Base-by-base conservation (phyloP, 768 basidiomycete genomes). In the Trametes gibbosa region DNA sequence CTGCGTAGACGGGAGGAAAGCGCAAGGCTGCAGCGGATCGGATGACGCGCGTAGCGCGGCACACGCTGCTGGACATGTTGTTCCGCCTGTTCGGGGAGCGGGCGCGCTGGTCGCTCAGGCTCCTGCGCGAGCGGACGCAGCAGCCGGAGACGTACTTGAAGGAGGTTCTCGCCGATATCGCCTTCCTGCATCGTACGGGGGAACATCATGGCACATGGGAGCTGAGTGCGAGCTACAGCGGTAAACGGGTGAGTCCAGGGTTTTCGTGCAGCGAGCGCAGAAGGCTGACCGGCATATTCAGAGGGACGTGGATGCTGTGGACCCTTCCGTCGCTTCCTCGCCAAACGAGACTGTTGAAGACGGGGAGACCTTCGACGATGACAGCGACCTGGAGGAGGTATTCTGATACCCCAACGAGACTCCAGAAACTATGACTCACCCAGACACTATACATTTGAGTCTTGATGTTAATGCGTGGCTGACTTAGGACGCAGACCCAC, bases 81-180 rank as follows among this genome's bases (percentile, higher is more conserved):
- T 94, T 94, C 72, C 63, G 72, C 3, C 77, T 86, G 5, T 96
- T 94, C 76, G 79, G 81, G 55, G 84, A 89, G 56, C 79, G 80
- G 41, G 79, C 84, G 12, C 85, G 84, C 46, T 96, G 92, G 92
- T 76, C 81, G 57, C 83, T 92, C 68, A 85, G 86, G 61, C 74
- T 81, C 2, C 74, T 92, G 52, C 82, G 89, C 41, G 85, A 90
- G 66, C 81, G 80, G 62, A 89, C 88, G 0, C 85, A 90, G 67
- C 91, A 95, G 68, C 90, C 90, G 3, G 89, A 91, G 69, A 82
- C 77, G 5, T 93, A 90, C 69, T 80, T 95, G 56, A 90, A 90
- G 67, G 90, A 93, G 62, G 83, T 87, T 2, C 72, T 94, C 16
- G 74, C 74, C 12, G 87, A 90, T 58, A 84, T 93, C 43, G 92